Percentiles rank a stretch among this genome's conserved stretches.
These are phyloP conservation scores for Hordeum marinum DNA, from an alignment of 176 grass and related monocot genomes.

Conservation along the genomic window DNA sequence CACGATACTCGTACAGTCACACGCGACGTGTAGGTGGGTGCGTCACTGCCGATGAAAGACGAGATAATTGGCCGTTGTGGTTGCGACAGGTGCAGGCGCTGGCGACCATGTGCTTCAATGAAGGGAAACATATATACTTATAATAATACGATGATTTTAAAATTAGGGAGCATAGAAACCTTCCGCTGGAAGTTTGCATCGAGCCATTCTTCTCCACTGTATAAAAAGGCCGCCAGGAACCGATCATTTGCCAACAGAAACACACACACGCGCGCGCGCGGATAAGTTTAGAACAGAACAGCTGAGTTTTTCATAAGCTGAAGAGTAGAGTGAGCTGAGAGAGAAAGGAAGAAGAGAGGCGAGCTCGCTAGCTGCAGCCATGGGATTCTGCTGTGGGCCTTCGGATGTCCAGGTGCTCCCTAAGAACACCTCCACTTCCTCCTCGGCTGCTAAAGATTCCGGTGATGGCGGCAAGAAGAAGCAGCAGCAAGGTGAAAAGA, in stretches of 20 bases:
- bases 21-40: background rate
- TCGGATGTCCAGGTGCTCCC: constrained; percentile 33
- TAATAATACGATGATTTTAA: no score
- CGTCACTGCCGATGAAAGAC: background rate
- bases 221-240: background rate
- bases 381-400: constrained; percentile 30
- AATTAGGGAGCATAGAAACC: background rate
- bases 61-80: background rate
- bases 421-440: background rate
- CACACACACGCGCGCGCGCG: no score
- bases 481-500: background rate
- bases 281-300: background rate
- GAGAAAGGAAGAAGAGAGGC: background rate
- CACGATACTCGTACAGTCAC: no score
- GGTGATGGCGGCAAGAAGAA: background rate
- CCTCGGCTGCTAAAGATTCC: background rate
- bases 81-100: background rate
- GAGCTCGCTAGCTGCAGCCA: background rate
- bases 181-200: background rate
- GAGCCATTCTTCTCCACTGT: background rate
- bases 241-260: no score
- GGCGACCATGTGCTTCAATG: background rate
- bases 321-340: no score
- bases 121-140: background rate
- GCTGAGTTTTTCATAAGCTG: background rate